Evolutionary conservation across 164 flowering plant species (phyloP), one percentile per base, ranked within the genome.

Genomic region (Aristolochia fimbriata): DNA sequence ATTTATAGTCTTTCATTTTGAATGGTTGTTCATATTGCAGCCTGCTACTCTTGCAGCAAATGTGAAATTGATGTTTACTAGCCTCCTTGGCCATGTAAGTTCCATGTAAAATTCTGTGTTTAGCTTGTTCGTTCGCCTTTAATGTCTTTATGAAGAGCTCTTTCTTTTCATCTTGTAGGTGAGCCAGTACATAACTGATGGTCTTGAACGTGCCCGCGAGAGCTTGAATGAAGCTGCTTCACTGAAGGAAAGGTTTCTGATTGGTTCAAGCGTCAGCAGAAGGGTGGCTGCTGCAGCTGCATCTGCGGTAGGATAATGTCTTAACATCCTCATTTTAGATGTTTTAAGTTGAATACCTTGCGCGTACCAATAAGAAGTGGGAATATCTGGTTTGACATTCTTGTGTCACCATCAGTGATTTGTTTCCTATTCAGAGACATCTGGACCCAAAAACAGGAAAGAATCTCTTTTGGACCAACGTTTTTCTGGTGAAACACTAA

Each of bases 231-330:
- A 94, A 70, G 99, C 99, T 74, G 89, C 97, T 27, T 79, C 87
- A 63, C 74, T 86, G 80, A 87, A 97, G 83, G 99, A 94, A 71
- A 81, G 84, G 63, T 93, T 80, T 81, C 79, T 90, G 70, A 77
- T 93, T 63, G 96, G 96, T 24, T 75, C 97, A 53, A 86, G 65
- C 65, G 69, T 94, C 47, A 88, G 91, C 66, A 80, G 87, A 76
- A 88, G 99, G 70, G 96, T 93, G 69, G 96, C 97, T 71, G 97
- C 97, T 67, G 97, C 97, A 30, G 97, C 96, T 80, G 96, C 96
- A 66, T 91, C 99, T 63, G 93, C 96, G 73, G 99, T 94, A 91
- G 23, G 63, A 59, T 45, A 78, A 7, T 1, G 30, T 24, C 19
- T 20, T 37, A 5, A 37, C 10, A 1, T 7, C 43, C 43, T 6